Evolutionary conservation across 805 yeast genomes (phyloP), one percentile per base, ranked within the genome.

Genomic region (Saturnispora bothae): DNA sequence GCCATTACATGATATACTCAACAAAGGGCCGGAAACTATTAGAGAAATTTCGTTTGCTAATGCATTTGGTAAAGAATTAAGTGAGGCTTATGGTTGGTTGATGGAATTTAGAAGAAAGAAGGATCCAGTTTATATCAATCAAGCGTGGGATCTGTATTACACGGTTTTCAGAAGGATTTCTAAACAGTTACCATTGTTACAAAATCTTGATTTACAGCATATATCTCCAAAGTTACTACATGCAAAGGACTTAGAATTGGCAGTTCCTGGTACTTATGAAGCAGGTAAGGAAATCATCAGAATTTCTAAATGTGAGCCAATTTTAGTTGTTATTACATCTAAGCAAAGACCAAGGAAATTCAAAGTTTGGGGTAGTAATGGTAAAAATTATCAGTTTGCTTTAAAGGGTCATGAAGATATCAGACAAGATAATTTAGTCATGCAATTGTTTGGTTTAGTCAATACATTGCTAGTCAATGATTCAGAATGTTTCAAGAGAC

Each of bases 351-450:
- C 99, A 5, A 75, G 99, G 53, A 76, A 83, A 49, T 58, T 85
- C 43, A 71, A 78, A 13, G 73, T 85, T 34, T 67, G 69, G 44
- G 98, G 97, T 9, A 81, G 83, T 50, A 96, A 92, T 58, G 98
- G 98, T 43, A 83, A 82, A 51, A 83, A 80, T 28, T 86, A 94
- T 54, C 82, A 73, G 49, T 94, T 76, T 59, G 62, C 69, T 2
- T 66, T 92, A 52, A 92, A 92, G 60, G 98, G 97, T 1, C 97
- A 92, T 54, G 99, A 92, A 62, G 99, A 92, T 66, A 84, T 92
- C 38, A 74, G 99, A 53, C 99, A 92, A 57, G 99, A 92, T 62
- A 84, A 85, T 52, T 69, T 94, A 57, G 99, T 89, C 20, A 92
- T 92, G 98, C 99, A 92, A 60, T 65, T 92, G 49, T 89, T 92